Conservation (phyloP, 2,329 filamentous ascomycete species). For the Colletotrichum spaethianum region DNA sequence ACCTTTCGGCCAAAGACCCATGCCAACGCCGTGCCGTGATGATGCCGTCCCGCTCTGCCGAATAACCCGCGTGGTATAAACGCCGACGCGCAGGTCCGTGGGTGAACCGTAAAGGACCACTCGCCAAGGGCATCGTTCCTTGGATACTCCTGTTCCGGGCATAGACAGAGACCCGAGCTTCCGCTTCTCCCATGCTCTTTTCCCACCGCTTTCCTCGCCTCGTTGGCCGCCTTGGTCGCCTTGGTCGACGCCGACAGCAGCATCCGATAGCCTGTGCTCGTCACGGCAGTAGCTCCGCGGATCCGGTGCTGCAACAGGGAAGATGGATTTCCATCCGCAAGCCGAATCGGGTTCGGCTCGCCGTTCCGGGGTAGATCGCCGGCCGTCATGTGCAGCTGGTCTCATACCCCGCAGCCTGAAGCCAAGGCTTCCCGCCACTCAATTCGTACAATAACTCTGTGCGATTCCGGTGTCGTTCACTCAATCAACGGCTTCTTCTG, state of each 20-base stretch:
- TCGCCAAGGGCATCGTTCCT: not conserved
- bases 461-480: slow-evolving; percentile 49
- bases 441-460: slow-evolving; percentile 12
- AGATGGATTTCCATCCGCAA: slow-evolving; percentile 1
- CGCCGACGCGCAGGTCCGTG: slow-evolving; percentile 27
- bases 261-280: not conserved
- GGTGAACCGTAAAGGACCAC: slow-evolving; percentile 19
- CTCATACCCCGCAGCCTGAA: slow-evolving; percentile 28
- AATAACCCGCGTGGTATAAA: slow-evolving; percentile 24
- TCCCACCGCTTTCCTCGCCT: not conserved
- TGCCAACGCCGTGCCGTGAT: slow-evolving; percentile 40
- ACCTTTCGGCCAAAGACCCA: slow-evolving; percentile 27
- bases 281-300: not conserved
- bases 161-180: not conserved
- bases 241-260: not conserved
- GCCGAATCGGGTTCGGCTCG: slow-evolving; percentile 10
- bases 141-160: not conserved
- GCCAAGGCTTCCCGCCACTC: slow-evolving; percentile 5
- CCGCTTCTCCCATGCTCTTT: not conserved
- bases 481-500: slow-evolving; percentile 78
- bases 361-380: slow-evolving; percentile 12
- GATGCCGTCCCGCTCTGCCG: slow-evolving; percentile 19
- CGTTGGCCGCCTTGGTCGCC: not conserved
- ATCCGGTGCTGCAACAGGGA: slow-evolving; percentile 6
- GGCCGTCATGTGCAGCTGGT: slow-evolving; percentile 6